phyloP scores from a whole-genome alignment of 768 basidiomycete genomes.

The Phanerochaete carnosa region DNA sequence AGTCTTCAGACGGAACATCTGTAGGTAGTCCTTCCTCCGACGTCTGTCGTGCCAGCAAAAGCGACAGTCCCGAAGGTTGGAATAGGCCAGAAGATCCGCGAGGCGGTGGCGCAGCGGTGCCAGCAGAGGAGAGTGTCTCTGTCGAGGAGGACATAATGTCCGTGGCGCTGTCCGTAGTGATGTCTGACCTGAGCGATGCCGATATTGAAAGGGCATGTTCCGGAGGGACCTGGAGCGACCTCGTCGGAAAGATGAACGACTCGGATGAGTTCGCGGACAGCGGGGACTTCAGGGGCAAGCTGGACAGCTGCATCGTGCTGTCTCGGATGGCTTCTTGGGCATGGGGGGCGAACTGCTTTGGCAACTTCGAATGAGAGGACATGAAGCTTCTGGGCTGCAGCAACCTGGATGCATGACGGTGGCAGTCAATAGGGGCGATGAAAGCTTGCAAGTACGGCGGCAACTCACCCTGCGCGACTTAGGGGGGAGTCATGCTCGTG shows the following conservation, averaged over 20 bases:
- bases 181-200: constrained; percentile 11
- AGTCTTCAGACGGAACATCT: constrained; percentile 1
- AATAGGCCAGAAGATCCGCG: constrained; percentile 12
- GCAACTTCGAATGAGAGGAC: constrained; percentile 23
- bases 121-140: constrained; percentile 17
- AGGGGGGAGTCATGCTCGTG: constrained; percentile 21
- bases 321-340: constrained; percentile 64
- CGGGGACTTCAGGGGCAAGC: constrained; percentile 30
- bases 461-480: constrained; percentile 27
- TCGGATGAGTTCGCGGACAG: constrained; percentile 23
- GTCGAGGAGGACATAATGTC: constrained; percentile 19
- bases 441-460: not conserved
- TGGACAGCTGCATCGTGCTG: constrained; percentile 63
- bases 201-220: constrained; percentile 5
- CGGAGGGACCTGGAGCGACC: constrained; percentile 2
- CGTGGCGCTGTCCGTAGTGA: constrained; percentile 11
- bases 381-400: constrained; percentile 53
- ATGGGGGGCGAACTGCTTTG: constrained; percentile 34
- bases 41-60: constrained; percentile 19
- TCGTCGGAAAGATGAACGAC: constrained; percentile 38
- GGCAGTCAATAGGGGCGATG: not conserved
- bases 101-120: constrained; percentile 17
- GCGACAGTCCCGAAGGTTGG: constrained; percentile 23
- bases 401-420: constrained; percentile 35
- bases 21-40: not conserved